A percentile compares a stretch with the other conserved stretches of the same genome.
phyloP scores from a whole-genome alignment of 2,329 filamentous ascomycete species.

The Cytospora mali region DNA sequence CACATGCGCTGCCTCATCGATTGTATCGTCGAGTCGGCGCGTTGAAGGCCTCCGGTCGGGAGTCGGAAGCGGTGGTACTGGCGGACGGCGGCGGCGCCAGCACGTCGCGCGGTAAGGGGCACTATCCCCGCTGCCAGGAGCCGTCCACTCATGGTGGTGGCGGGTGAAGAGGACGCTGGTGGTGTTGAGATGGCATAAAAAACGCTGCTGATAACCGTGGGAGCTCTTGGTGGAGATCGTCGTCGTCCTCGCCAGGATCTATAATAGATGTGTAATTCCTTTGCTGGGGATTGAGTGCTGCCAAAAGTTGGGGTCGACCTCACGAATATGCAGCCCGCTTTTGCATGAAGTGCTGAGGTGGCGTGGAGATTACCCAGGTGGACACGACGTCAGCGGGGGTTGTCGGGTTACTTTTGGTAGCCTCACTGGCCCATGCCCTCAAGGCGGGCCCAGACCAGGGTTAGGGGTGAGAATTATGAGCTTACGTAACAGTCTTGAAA shows the following conservation, averaged over 20 bases:
- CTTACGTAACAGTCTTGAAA: no score
- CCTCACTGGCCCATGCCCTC: no score
- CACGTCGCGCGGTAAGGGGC: slow-evolving; percentile 63
- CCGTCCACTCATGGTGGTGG: slow-evolving; percentile 67
- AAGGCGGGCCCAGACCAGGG: no score
- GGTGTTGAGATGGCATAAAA: slow-evolving; percentile 26
- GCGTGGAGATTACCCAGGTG: slow-evolving; percentile 8
- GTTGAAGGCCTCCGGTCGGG: slow-evolving; percentile 69
- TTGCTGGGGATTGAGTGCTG: neutral
- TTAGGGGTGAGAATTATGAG: slow-evolving; percentile 8
- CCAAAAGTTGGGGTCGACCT: slow-evolving; percentile 12
- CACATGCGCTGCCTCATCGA: slow-evolving; percentile 67
- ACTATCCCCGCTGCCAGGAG: slow-evolving; percentile 73
- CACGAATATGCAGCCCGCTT: slow-evolving; percentile 20
- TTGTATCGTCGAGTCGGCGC: slow-evolving; percentile 65
- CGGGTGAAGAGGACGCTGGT: slow-evolving; percentile 22
- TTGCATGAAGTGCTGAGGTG: slow-evolving; percentile 16
- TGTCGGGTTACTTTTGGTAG: no score
- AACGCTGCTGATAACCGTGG: neutral
- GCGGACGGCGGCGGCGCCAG: slow-evolving; percentile 55
- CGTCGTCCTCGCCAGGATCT: neutral
- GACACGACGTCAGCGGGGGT: slow-evolving; percentile 17
- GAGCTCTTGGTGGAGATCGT: slow-evolving; percentile 5
- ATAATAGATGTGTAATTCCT: slow-evolving; percentile 4
- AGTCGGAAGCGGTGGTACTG: slow-evolving; percentile 62